Evolutionary conservation across 2,329 filamentous ascomycete species (phyloP), one percentile per base, ranked within the genome.

Genomic region (Ceratocystis cacaofunesta): DNA sequence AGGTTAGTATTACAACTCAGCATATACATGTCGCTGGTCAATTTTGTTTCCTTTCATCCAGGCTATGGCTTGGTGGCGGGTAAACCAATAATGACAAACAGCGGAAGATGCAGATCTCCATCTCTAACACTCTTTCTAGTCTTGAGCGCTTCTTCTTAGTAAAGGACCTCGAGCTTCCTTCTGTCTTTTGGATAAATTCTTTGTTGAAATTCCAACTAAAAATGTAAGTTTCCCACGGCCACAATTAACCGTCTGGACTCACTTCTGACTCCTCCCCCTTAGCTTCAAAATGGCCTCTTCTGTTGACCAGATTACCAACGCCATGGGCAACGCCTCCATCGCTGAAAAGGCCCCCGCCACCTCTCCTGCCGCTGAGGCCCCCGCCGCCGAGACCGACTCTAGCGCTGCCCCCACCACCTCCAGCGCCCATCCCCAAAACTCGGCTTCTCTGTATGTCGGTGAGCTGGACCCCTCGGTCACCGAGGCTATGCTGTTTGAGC

Each of bases 401-500:
- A 84, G 80, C 71, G 82, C 86, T 70, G 88, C 89, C 68, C 87
- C 88, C 71, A 85, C 79, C 78, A 87, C 90, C 68, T 86, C 90
- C 71, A 84, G 84, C 72, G 83, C 80, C 70, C 88, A 89, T 75
- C 89, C 92, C 74, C 89, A 90, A 76, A 92, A 95, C 77, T 97
- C 94, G 64, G 94, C 94, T 70, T 99, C 94, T 68, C 90, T 99
- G 76, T 99, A 99, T 77, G 94, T 99, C 71, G 94, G 94, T 77
- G 94, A 99, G 82, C 90, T 99, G 73, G 94, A 99, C 77, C 86
- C 90, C 72, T 94, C 90, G 69, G 94, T 99, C 76, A 99, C 94
- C 70, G 94, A 99, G 84, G 94, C 94, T 72, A 99, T 99, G 94
- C 91, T 99, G 74, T 99, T 97, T 79, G 94, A 99, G 85, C 89